Percentiles rank a stretch among this genome's conserved stretches.
These are phyloP conservation scores for Penicillium brasilianum DNA, from an alignment of 2,329 filamentous ascomycete genomes.

Conservation along the genomic window DNA sequence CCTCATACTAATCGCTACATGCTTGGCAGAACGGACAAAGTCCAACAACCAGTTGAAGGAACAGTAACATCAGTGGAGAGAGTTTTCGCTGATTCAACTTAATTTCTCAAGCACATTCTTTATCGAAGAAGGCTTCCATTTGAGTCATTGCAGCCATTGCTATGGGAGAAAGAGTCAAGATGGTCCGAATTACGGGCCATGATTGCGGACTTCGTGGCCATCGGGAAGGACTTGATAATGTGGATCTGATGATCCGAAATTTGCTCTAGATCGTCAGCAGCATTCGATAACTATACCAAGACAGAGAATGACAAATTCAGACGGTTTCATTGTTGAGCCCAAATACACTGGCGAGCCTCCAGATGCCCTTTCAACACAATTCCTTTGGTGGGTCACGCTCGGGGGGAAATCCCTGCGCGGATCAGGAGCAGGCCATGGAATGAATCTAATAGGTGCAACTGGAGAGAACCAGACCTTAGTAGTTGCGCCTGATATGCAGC, in stretches of 20 bases:
- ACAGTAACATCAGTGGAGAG: conserved; percentile 67
- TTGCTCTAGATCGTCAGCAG: background rate
- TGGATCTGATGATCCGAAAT: background rate
- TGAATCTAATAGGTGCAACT: background rate
- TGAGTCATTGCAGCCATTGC: background rate
- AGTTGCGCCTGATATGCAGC: conserved; percentile 15
- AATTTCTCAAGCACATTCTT: background rate
- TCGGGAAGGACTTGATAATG: background rate
- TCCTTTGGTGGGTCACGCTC: conserved; percentile 5
- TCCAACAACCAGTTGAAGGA: conserved; percentile 74
- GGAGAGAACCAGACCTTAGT: background rate
- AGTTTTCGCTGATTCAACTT: conserved; percentile 43
- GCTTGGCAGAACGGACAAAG: conserved; percentile 71
- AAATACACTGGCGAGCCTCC: conserved; percentile 8
- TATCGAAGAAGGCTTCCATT: background rate
- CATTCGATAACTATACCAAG: background rate
- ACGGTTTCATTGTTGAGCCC: background rate
- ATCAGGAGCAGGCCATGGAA: conserved; percentile 1
- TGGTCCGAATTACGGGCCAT: background rate
- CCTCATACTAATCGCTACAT: conserved; percentile 2
- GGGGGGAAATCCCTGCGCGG: conserved; percentile 10
- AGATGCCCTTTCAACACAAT: conserved; percentile 5
- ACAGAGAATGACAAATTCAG: conserved; percentile 18
- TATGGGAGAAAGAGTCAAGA: background rate
- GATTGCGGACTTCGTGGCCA: background rate